Evolutionary conservation across 495 filamentous ascomycete species (phyloP).

Genomic region (Penicillium paxilli): DNA sequence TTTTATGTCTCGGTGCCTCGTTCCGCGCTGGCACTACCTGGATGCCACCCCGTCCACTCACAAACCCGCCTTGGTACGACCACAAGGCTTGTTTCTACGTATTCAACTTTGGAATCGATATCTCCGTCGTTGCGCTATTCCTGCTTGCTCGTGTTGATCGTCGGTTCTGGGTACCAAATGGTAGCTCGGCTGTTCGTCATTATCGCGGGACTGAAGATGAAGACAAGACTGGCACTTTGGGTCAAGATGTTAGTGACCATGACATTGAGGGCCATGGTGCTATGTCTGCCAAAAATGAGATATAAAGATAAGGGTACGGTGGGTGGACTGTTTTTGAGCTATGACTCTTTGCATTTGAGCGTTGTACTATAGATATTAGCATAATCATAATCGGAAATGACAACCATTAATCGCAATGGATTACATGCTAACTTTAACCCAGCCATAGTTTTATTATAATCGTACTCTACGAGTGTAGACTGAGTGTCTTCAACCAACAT

Average conservation of each 20-base stretch:
- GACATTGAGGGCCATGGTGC: not conserved
- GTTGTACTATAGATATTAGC: not conserved
- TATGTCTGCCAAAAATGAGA: not conserved
- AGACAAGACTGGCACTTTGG: constrained; percentile 3
- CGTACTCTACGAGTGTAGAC: too few relatives aligned
- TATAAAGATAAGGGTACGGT: not conserved
- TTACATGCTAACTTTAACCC: too few relatives aligned
- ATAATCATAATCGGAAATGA: not conserved
- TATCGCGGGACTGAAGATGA: constrained; percentile 13
- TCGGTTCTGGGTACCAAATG: constrained; percentile 63
- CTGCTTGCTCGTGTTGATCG: constrained; percentile 66
- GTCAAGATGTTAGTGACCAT: not conserved
- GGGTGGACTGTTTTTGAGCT: not conserved
- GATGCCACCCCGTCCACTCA: constrained; percentile 47
- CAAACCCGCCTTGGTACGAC: constrained; percentile 66
- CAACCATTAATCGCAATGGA: too few relatives aligned
- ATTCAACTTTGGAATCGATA: constrained; percentile 75
- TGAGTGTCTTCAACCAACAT: too few relatives aligned
- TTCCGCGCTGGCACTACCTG: constrained; percentile 65
- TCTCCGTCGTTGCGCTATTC: constrained; percentile 65
- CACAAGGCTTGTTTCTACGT: constrained; percentile 72
- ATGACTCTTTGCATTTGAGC: not conserved
- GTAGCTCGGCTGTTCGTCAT: constrained; percentile 22
- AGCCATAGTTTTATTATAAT: too few relatives aligned
- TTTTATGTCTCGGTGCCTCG: constrained; percentile 69